These are phyloP conservation scores for Candida sanyaensis DNA, from an alignment of 1,139 yeast species.

Conservation along the genomic window DNA sequence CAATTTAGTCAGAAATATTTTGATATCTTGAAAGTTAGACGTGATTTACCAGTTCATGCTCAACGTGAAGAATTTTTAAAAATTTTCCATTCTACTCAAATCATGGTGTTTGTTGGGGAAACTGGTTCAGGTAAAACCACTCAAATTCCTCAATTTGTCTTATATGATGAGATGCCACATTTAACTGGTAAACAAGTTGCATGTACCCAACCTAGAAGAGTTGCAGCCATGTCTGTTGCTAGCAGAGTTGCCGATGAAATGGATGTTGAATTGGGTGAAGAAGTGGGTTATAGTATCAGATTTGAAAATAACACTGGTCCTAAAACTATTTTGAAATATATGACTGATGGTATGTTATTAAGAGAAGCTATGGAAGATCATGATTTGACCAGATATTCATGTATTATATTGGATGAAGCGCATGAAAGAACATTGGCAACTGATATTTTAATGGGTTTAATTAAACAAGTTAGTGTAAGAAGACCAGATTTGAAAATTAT, in stretches of 20 bases:
- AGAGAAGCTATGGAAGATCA: slow-evolving; percentile 99
- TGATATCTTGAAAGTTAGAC: slow-evolving; percentile 73
- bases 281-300: slow-evolving; percentile 92
- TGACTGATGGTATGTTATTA: slow-evolving; percentile 98
- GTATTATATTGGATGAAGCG: slow-evolving; percentile 95
- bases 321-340: slow-evolving; percentile 84
- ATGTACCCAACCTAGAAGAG: slow-evolving; percentile 97
- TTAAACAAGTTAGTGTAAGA: slow-evolving; percentile 76
- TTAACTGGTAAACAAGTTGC: slow-evolving; percentile 79
- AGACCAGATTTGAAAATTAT: slow-evolving; percentile 90
- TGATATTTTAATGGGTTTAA: slow-evolving; percentile 92
- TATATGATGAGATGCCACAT: slow-evolving; percentile 90
- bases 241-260: slow-evolving; percentile 95
- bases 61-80: slow-evolving; percentile 87
- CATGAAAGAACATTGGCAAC: slow-evolving; percentile 97
- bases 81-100: slow-evolving; percentile 83
- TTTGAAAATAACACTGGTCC: slow-evolving; percentile 86
- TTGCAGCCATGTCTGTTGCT: slow-evolving; percentile 97
- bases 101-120: slow-evolving; percentile 98
- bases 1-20: slow-evolving; percentile 64
- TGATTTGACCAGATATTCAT: slow-evolving; percentile 73
- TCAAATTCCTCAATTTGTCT: slow-evolving; percentile 93
- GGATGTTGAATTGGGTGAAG: slow-evolving; percentile 88
- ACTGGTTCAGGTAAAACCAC: slow-evolving; percentile 99
- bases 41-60: slow-evolving; percentile 91